Conservation (phyloP, 768 basidiomycete genomes). For the Termitomyces sp. region DNA sequence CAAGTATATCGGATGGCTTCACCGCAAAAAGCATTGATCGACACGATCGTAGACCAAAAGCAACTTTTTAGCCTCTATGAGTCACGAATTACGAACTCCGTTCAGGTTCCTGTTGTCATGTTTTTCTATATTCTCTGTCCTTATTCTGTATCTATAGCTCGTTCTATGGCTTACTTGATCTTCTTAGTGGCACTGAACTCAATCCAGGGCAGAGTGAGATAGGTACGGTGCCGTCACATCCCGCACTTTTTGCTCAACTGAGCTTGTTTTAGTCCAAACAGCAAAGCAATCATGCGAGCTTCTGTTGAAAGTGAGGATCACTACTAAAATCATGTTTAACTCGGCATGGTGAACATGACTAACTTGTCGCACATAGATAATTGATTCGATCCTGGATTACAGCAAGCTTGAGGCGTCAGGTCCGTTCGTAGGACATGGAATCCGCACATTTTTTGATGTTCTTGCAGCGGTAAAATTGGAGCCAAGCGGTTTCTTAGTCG, state of each 20-base stretch:
- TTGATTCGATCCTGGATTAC: slow-evolving; percentile 75
- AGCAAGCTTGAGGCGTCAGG: slow-evolving; percentile 76
- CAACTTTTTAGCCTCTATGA: slow-evolving; percentile 74
- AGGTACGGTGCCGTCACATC: slow-evolving; percentile 29
- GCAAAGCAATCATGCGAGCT: slow-evolving; percentile 76
- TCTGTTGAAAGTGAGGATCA: slow-evolving; percentile 47
- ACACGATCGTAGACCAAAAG: slow-evolving; percentile 60
- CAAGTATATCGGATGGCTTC: slow-evolving; percentile 10
- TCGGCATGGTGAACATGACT: background rate
- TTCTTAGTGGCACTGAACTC: slow-evolving; percentile 66
- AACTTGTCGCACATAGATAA: slow-evolving; percentile 41
- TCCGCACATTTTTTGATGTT: slow-evolving; percentile 4
- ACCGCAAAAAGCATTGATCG: background rate
- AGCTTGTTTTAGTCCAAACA: slow-evolving; percentile 48
- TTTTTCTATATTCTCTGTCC: background rate
- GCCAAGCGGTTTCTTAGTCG: slow-evolving; percentile 57
- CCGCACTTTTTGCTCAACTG: background rate
- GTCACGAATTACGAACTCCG: slow-evolving; percentile 71
- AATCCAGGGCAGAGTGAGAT: slow-evolving; percentile 67
- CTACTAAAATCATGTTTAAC: background rate
- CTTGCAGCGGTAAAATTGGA: slow-evolving; percentile 61
- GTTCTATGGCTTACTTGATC: slow-evolving; percentile 71
- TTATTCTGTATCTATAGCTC: slow-evolving; percentile 34
- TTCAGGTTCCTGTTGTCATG: slow-evolving; percentile 42
- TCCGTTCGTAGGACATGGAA: slow-evolving; percentile 14